Base-by-base conservation (phyloP, 2,329 filamentous ascomycete species). In the Fonsecaea multimorphosa region DNA sequence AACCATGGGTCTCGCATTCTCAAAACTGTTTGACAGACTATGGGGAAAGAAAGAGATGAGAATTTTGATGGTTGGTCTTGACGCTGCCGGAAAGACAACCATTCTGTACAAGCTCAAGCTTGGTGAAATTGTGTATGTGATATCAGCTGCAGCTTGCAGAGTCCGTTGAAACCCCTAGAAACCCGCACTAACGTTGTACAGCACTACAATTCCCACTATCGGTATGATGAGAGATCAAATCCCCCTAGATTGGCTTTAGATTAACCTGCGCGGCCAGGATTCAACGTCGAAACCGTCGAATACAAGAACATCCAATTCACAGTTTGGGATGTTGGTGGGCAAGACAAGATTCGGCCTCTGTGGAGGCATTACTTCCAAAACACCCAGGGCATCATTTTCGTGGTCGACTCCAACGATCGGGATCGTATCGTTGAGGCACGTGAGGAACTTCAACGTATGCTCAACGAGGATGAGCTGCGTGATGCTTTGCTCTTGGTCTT, bases 221-320 rank as follows among this genome's bases (percentile, higher is more conserved):
- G 95, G 91, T 93, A 83, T 87, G 61, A 54, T 31, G 27, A 53
- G 44, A 44, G 29, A 24, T 27, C 51, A 36, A 57, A 59, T 66
- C 65, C 52, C 8, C 52, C 9, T 52, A 31, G 8, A 31, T 14
- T 32, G 14, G 22, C 44, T 32, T 32, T 34, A 16, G 22, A 66
- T 51, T 68, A 40, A 69, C 60, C 51, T 27, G n/a, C 52, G 69
- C 44, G 38, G 19, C 14, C 72, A 93, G 91, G 95, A 77, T 99
- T 99, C 90, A 99, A 99, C 86, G 95, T 99, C 81, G 95, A 99
- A 88, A 98, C 95, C 63, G 95, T 99, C 81, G 93, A 96, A 81
- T 98, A 98, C 87, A 97, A 97, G 89, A 99, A 99, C 89, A 97
- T 97, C 77, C 93, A 97, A 81, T 99, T 99, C 87, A 98, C 94